phyloP scores from a whole-genome alignment of 305 asterid genomes.

The Fraxinus nigra region DNA sequence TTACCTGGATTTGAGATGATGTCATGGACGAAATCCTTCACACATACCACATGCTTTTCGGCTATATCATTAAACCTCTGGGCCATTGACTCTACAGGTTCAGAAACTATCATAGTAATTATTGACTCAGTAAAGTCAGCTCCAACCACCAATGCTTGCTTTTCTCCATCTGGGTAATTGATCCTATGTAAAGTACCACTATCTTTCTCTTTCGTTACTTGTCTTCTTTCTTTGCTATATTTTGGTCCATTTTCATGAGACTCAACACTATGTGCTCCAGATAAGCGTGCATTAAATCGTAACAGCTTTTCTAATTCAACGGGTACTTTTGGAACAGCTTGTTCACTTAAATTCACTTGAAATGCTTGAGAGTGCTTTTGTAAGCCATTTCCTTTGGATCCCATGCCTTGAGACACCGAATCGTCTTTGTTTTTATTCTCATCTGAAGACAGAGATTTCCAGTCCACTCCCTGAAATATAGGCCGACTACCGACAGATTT shows the following conservation, averaged over 20 bases:
- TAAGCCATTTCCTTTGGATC: conserved; percentile 50
- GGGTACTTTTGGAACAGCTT: conserved; percentile 46
- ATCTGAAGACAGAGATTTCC: conserved; percentile 82
- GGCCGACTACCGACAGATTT: conserved; percentile 91
- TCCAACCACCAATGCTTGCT: conserved; percentile 46
- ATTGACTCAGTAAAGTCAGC: conserved; percentile 74
- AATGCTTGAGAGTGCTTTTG: conserved; percentile 51
- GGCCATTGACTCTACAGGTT: conserved; percentile 59
- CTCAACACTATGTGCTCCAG: conserved; percentile 52
- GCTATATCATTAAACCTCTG: conserved; percentile 62
- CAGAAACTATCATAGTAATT: conserved; percentile 74
- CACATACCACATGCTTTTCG: conserved; percentile 40
- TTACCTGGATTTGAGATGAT: conserved; percentile 65
- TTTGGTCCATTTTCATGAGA: conserved; percentile 58
- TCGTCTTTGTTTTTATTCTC: conserved; percentile 61
- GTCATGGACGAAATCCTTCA: conserved; percentile 71
- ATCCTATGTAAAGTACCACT: conserved; percentile 39
- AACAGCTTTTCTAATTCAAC: conserved; percentile 58
- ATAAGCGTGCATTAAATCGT: conserved; percentile 42
- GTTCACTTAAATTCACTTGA: conserved; percentile 55
- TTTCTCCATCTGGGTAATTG: conserved; percentile 46
- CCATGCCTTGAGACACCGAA: conserved; percentile 40
- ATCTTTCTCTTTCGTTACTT: conserved; percentile 45
- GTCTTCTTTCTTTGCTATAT: conserved; percentile 47
- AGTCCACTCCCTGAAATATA: conserved; percentile 87